Evolutionary conservation across 2,329 filamentous ascomycete genomes (phyloP), one percentile per base, ranked within the genome.

Genomic region (Sporothrix inflata): DNA sequence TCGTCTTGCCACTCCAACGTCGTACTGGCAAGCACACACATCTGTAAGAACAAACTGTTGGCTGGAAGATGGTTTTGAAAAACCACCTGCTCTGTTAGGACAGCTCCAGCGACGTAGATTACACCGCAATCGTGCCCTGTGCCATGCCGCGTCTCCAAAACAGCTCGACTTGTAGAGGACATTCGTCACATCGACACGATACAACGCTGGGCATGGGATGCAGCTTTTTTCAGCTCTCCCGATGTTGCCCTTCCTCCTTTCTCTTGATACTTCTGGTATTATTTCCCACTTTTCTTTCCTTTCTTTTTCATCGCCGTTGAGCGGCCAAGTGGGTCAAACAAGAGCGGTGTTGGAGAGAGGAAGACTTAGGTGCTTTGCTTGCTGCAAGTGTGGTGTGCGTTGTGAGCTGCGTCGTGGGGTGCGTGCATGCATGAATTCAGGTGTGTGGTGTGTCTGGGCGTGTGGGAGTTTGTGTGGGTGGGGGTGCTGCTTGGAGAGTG

Each of bases 251-350:
- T 16, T 55, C 8, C 14, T 55, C 12, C 42, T 5, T 51, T 30
- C 24, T 19, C 60, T 16, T 24, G 16, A n/a, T 49, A 21, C 24
- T 66, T 34, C 63, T 40, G 9, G 30, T 40, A 38, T 38, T 47
- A 53, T 38, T 40, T 55, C n/a, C 66, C 30, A 24, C n/a, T 42
- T n/a, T 30, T n/a, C n/a, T 34, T 40, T 40, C 27, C 14, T 38
- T 51, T 40, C 19, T 12, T 53, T 38, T 34, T 27, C n/a, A 9
- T n/a, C 27, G 21, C 24, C 24, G 42, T 47, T 63, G 27, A 53
- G n/a, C n/a, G 57, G 30, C 7, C 16, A 69, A 45, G 66, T 69
- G 66, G 66, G 66, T 69, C 66, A 42, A 55, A 69, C 66, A 42
- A 16, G 34, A 27, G 12, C 38, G 9, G 30, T 51, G 63, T 67